Evolutionary conservation across 768 basidiomycete genomes (phyloP).

Genomic region (Podaxis pistillaris): DNA sequence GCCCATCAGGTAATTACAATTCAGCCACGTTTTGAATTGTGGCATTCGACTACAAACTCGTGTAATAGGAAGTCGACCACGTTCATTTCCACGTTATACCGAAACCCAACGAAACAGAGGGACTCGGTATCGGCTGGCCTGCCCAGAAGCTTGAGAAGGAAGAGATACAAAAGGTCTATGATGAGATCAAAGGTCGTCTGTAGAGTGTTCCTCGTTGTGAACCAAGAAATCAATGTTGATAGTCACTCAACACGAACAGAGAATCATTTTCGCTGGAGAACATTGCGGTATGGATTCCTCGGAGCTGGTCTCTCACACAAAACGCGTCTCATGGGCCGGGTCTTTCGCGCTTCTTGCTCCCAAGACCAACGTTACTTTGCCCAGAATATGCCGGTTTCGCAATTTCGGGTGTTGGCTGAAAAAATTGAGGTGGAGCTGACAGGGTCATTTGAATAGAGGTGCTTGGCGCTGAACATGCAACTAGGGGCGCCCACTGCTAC

Average conservation of each 20-base stretch:
- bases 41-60: neutral
- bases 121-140: slow-evolving; percentile 85
- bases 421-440: neutral
- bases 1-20: slow-evolving; percentile 49
- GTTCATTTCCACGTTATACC: slow-evolving; percentile 96
- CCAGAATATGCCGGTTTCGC: neutral
- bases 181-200: slow-evolving; percentile 49
- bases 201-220: slow-evolving; percentile 19
- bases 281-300: neutral
- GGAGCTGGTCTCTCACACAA: neutral
- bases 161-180: slow-evolving; percentile 55
- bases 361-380: neutral
- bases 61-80: slow-evolving; percentile 66
- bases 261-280: neutral
- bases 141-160: slow-evolving; percentile 55
- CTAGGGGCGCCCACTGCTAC: no score
- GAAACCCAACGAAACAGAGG: slow-evolving; percentile 73
- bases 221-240: neutral
- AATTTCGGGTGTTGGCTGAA: neutral
- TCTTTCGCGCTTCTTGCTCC: neutral
- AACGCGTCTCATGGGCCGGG: neutral
- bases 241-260: neutral
- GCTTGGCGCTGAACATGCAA: neutral
- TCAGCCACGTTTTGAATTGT: neutral
- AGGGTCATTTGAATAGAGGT: neutral